Evolutionary conservation across 768 basidiomycete species (phyloP).

Genomic region (Russula abietina): DNA sequence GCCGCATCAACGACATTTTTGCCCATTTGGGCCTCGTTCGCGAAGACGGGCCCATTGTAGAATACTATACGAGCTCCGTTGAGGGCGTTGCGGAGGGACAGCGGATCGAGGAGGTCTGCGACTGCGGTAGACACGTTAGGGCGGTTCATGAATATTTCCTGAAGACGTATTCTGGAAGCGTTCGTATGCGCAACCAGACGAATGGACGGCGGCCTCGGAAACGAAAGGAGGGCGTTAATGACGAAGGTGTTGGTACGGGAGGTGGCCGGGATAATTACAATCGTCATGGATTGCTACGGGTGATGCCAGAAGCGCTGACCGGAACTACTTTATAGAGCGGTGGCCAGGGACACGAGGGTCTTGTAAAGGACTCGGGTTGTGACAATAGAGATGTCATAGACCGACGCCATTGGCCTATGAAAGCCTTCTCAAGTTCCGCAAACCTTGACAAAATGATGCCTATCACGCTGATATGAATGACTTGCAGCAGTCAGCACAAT

Average conservation of each 20-base stretch:
- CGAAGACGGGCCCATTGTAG: constrained; percentile 21
- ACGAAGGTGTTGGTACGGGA: constrained; percentile 23
- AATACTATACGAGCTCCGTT: constrained; percentile 12
- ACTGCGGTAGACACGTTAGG: constrained; percentile 16
- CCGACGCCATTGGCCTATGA: background rate
- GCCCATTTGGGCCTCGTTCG: constrained; percentile 19
- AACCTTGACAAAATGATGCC: constrained; percentile 15
- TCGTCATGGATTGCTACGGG: constrained; percentile 17
- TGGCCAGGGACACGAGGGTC: background rate
- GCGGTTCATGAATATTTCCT: background rate
- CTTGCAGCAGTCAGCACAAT: constrained; percentile 12
- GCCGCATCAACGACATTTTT: constrained; percentile 24
- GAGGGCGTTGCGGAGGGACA: constrained; percentile 12
- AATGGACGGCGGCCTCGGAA: constrained; percentile 20
- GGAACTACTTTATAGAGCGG: constrained; percentile 18
- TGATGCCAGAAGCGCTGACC: background rate
- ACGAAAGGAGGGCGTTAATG: constrained; percentile 18
- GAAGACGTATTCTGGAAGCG: constrained; percentile 6
- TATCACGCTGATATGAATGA: background rate
- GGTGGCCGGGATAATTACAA: constrained; percentile 22
- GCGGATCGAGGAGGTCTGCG: constrained; percentile 20
- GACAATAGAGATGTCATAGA: constrained; percentile 15
- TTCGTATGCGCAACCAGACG: constrained; percentile 17
- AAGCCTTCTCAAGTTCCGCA: background rate
- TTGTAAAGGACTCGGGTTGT: background rate